These are phyloP conservation scores for Triticum dicoccoides DNA, from an alignment of 176 grass and related monocot genomes.

Conservation along the genomic window DNA sequence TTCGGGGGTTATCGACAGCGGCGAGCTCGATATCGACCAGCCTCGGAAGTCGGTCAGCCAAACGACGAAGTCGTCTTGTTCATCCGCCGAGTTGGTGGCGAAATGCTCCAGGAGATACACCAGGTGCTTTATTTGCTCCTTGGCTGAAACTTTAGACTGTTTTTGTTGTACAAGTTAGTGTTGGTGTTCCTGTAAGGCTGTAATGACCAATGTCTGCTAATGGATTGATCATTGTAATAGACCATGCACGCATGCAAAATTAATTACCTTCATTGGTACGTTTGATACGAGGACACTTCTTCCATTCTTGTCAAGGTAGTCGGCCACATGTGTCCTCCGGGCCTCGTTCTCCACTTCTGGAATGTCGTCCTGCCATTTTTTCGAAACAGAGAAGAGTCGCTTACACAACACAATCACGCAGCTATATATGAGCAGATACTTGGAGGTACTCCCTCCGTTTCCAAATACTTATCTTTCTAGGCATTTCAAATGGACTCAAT, in stretches of 20 bases:
- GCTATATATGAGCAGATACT: too few relatives aligned
- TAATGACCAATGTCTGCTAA: too few relatives aligned
- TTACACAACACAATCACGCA: too few relatives aligned
- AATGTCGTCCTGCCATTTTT: conserved; percentile 49
- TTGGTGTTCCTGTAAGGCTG: too few relatives aligned
- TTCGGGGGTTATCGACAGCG: conserved; percentile 27
- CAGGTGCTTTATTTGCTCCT: conserved; percentile 51
- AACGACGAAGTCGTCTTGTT: conserved; percentile 34
- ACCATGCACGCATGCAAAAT: not conserved
- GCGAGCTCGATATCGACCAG: conserved; percentile 28
- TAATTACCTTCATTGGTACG: conserved; percentile 27
- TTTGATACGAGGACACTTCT: conserved; percentile 33
- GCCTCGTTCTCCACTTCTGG: conserved; percentile 19
- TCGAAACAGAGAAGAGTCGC: not conserved
- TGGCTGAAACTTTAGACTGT: conserved; percentile 34
- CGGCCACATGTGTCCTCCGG: conserved; percentile 34
- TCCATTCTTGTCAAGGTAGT: conserved; percentile 58
- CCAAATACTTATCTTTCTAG: too few relatives aligned
- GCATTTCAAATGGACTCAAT: too few relatives aligned
- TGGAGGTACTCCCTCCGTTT: too few relatives aligned
- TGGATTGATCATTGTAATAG: not conserved
- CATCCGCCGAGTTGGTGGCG: not conserved
- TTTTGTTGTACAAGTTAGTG: conserved; percentile 16
- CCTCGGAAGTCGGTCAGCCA: conserved; percentile 38
- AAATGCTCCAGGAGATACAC: conserved; percentile 45